A percentile compares a stretch with the other conserved stretches of the same genome.
These are phyloP conservation scores for Gamarada debralockiae DNA, from an alignment of 495 filamentous ascomycete genomes.

Conservation along the genomic window DNA sequence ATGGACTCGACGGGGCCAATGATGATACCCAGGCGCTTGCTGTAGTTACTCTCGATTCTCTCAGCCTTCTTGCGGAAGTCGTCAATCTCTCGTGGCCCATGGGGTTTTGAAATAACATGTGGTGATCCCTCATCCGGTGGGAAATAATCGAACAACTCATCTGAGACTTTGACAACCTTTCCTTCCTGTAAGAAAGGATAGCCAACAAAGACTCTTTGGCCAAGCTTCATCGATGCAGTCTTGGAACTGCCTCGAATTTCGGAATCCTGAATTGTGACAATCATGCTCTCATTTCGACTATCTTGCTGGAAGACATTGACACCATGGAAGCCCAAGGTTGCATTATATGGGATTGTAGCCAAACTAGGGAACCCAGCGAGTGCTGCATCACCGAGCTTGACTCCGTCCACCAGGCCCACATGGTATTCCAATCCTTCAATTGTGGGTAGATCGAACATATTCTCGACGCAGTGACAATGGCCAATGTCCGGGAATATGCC, in stretches of 20 bases:
- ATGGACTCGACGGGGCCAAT: conserved; percentile 85
- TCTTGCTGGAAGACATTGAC: conserved; percentile 97
- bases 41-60: conserved; percentile 80
- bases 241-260: conserved; percentile 66
- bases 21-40: conserved; percentile 82
- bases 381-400: conserved; percentile 72
- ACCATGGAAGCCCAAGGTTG: conserved; percentile 79
- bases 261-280: conserved; percentile 75
- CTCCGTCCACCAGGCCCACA: conserved; percentile 83
- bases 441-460: conserved; percentile 89
- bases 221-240: conserved; percentile 72
- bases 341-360: conserved; percentile 76
- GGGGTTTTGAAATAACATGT: conserved; percentile 53
- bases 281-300: conserved; percentile 94
- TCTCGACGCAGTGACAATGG: conserved; percentile 87
- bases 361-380: conserved; percentile 91
- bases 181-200: conserved; percentile 96
- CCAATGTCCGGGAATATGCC: conserved; percentile 89
- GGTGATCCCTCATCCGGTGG: conserved; percentile 57
- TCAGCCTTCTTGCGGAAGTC: conserved; percentile 80
- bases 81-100: conserved; percentile 73
- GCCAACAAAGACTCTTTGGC: conserved; percentile 83
- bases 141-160: conserved; percentile 91
- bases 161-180: conserved; percentile 80
- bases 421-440: conserved; percentile 88